Percentiles rank a stretch among this genome's conserved stretches.
Conservation (phyloP, 495 filamentous ascomycete genomes). For the Hypoxylon subgilvum region DNA sequence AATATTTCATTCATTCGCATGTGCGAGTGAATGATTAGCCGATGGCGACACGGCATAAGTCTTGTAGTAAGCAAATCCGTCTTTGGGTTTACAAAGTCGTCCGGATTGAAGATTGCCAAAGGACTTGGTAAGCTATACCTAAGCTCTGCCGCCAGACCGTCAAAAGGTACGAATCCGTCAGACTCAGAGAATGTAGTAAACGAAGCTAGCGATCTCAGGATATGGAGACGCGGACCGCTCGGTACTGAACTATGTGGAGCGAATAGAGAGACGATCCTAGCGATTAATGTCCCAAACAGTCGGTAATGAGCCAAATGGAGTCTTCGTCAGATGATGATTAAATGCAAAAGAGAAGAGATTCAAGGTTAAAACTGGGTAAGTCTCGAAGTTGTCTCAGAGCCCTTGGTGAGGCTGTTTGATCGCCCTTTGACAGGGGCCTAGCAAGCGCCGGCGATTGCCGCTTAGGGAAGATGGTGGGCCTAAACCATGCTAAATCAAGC, state of each 20-base stretch:
- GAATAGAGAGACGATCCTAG: neutral
- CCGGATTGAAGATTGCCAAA: too few species aligned
- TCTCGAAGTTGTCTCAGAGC: constrained; percentile 38
- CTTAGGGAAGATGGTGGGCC: constrained; percentile 29
- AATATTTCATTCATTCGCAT: neutral
- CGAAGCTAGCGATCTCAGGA: too few species aligned
- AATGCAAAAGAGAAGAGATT: neutral
- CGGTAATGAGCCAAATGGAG: neutral
- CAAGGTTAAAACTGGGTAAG: constrained; percentile 30
- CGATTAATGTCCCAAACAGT: neutral
- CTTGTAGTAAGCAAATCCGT: too few species aligned
- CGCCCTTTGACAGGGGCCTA: constrained; percentile 11
- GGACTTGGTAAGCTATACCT: too few species aligned
- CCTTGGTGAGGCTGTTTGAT: constrained; percentile 32
- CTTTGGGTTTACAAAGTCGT: too few species aligned
- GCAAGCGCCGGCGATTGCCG: constrained; percentile 9
- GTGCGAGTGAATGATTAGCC: too few species aligned
- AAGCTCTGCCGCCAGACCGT: too few species aligned
- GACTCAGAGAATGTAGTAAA: too few species aligned
- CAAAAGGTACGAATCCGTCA: too few species aligned
- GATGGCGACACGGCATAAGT: too few species aligned
- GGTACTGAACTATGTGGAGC: neutral
- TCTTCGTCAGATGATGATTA: neutral
- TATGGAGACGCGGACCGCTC: neutral
- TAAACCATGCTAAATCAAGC: too few species aligned